Evolutionary conservation across 2,329 filamentous ascomycete genomes (phyloP), one percentile per base, ranked within the genome.

Genomic region (Apiospora aurea): DNA sequence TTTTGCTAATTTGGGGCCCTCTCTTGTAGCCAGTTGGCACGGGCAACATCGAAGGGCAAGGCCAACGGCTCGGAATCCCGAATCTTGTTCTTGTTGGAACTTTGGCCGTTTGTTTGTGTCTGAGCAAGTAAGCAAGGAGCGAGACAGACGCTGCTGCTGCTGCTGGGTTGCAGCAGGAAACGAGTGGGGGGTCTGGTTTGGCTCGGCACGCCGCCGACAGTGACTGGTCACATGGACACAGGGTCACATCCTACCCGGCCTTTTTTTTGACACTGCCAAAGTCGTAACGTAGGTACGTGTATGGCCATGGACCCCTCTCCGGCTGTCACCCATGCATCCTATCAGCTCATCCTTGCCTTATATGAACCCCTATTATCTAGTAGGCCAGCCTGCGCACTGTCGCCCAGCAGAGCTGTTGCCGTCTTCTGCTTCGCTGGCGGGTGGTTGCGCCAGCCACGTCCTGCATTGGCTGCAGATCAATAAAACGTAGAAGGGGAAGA

Each of bases 181-280:
- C 57, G 57, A 41, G 57, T 64, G 57, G 34, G 57, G 53, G 57
- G 24, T 29, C 13, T 61, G 51, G 14, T 21, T 47, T 2, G 66
- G 26, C 47, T 64, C 67, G 67, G 67, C 67, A 49, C 26, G 67
- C 16, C 49, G 26, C 67, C 67, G 67, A 49, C 44, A 29, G 44
- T 69, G 67, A 49, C 67, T 47, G 43, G 57, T 41, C 34, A 64
- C 57, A 41, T 41, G 10, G 21, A n/a, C 38, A 29, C 26, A 29
- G 26, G 26, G 26, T 3, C 26, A 29, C 26, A 29, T 29, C 26
- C 1, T 29, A 29, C 26, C 26, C 26, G 57, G 29, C 49, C 46
- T n/a, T 49, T 49, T 24, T 26, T 26, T 29, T 26, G 46, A n/a
- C 46, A n/a, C 21, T 49, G 46, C 7, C 14, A 34, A 26, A 34